Base-by-base conservation (phyloP, 1,284 basidiomycete genomes). In the Fistulinella staudtii region DNA sequence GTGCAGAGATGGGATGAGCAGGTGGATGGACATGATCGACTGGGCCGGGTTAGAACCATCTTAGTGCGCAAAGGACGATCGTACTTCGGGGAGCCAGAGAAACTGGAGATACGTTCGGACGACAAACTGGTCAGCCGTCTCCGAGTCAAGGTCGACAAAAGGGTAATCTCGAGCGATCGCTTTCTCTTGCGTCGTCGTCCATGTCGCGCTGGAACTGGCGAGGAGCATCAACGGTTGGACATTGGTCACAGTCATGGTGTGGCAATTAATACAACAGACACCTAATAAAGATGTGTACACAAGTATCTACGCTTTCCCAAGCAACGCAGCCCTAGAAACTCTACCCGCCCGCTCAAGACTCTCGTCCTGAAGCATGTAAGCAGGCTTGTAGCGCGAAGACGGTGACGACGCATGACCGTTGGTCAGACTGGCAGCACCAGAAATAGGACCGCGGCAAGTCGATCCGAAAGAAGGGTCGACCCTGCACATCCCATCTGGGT, bases 361-460 rank as follows among this genome's bases (percentile, higher is more conserved):
- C 10, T 78, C 88, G 58, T 96, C 92, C 41, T 73, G 52, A 8
- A 93, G 72, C 66, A 89, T 83, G 66, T 90, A 89, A 1, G 90
- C 90, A 0, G 91, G 91, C 23, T 72, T 69, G 64, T 88, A 89
- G 23, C 65, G 68, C 13, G 57, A 51, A 33, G 54, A 46, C 28
- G n/a, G 18, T 44, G 28, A 31, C 13, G 36, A 27, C 30, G 41
- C 49, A 45, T 47, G 40, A 28, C 36, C 14, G 8, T 45, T 39
- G 22, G 30, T 41, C 27, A 29, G n/a, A n/a, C n/a, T n/a, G n/a
- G n/a, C 29, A 27, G 11, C 33, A 27, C 25, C 9, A 43, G 55
- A 63, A 14, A 33, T 41, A 3, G 51, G 51, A 7, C 21, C 14
- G 21, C 20, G 13, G 13, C 37, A 28, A n/a, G 31, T 6, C 24